A percentile compares a stretch with the other conserved stretches of the same genome.
Conservation (phyloP, 2,329 filamentous ascomycete species). For the Colletotrichum coccodes region DNA sequence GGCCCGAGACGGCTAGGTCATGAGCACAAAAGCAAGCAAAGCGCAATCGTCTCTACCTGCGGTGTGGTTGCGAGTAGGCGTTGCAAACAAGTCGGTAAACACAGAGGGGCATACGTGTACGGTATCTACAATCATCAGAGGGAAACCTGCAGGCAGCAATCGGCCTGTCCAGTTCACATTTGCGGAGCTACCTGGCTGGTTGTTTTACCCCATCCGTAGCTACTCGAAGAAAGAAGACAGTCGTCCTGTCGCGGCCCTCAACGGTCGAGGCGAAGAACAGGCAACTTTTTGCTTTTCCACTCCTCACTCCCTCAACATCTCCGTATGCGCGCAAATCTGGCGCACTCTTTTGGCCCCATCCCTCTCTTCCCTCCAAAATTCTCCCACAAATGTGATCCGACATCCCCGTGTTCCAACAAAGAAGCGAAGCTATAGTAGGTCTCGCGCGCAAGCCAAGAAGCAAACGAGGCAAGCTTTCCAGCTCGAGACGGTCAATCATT, state of each 20-base stretch:
- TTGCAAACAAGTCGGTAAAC: not conserved
- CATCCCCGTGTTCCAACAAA: slow-evolving; percentile 16
- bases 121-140: not conserved
- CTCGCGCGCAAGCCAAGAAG: slow-evolving; percentile 28
- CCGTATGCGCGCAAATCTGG: not conserved
- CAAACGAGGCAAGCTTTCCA: not conserved
- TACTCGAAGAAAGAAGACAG: slow-evolving; percentile 5
- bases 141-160: slow-evolving; percentile 11
- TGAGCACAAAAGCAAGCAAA: not conserved
- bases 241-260: not conserved
- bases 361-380: not conserved
- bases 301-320: not conserved
- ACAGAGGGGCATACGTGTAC: not conserved
- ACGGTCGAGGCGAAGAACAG: not conserved
- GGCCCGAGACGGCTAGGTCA: not conserved
- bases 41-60: not conserved
- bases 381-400: slow-evolving; percentile 24
- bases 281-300: slow-evolving; percentile 2
- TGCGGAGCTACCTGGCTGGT: slow-evolving; percentile 6
- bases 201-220: slow-evolving; percentile 4
- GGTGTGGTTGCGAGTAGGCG: too few species aligned
- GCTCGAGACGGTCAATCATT: slow-evolving; percentile 11
- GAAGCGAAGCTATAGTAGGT: slow-evolving; percentile 28
- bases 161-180: slow-evolving; percentile 18
- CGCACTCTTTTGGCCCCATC: not conserved